Evolutionary conservation across 139 green algal species (phyloP).

Genomic region (Tetradesmus lagerheimii): DNA sequence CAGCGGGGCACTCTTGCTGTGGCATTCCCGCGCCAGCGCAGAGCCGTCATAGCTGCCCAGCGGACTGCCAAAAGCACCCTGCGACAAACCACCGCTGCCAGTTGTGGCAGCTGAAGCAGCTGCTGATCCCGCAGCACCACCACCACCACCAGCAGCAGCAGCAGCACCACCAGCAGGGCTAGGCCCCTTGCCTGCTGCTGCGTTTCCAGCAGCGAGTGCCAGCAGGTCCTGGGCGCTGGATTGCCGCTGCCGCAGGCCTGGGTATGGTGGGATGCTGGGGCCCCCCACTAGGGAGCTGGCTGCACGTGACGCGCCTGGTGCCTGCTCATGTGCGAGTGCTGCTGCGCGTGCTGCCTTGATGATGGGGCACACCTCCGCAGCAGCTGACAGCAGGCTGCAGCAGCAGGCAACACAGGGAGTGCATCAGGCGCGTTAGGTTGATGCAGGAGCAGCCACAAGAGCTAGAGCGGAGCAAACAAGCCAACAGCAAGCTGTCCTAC

Average conservation of each 20-base stretch:
- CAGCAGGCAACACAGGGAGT: background rate
- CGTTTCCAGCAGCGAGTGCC: conserved; percentile 28
- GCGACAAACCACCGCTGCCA: conserved; percentile 26
- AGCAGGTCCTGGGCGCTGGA: conserved; percentile 50
- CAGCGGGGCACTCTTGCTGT: background rate
- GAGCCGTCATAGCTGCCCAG: background rate
- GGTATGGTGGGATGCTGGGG: conserved; percentile 61
- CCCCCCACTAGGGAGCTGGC: background rate
- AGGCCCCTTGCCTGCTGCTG: background rate
- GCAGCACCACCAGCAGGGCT: too few species aligned
- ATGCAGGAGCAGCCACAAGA: too few species aligned
- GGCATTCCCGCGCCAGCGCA: background rate
- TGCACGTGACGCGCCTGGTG: background rate
- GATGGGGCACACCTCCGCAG: conserved; percentile 67
- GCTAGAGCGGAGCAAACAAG: too few species aligned
- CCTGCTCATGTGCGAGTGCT: conserved; percentile 49
- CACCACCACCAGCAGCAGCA: background rate
- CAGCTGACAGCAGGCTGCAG: conserved; percentile 57
- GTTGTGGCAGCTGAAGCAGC: conserved; percentile 41
- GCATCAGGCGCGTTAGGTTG: too few species aligned
- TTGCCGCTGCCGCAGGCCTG: conserved; percentile 55
- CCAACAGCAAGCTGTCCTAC: too few species aligned
- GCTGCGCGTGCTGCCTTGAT: conserved; percentile 70
- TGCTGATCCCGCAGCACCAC: background rate
- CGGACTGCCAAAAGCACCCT: conserved; percentile 23